These are phyloP conservation scores for Anisogramma anomala DNA, from an alignment of 2,329 filamentous ascomycete genomes.

Conservation along the genomic window DNA sequence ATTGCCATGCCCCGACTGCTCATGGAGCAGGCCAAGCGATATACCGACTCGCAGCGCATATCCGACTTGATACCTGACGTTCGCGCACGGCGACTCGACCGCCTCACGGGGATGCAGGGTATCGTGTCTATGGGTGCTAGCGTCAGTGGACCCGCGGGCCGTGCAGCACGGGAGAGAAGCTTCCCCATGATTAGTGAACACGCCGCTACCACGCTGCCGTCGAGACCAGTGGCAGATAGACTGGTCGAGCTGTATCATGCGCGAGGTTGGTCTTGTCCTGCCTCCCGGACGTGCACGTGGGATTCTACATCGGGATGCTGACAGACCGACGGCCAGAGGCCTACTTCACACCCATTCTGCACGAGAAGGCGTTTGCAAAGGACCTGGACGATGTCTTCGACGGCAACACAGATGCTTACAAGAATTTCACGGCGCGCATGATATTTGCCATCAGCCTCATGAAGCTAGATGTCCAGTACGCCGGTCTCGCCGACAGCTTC, in stretches of 20 bases:
- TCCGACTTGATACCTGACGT: slow-evolving; percentile 78
- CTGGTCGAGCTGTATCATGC: slow-evolving; percentile 77
- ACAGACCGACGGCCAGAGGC: slow-evolving; percentile 48
- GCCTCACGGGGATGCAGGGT: slow-evolving; percentile 53
- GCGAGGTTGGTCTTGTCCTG: slow-evolving; percentile 47
- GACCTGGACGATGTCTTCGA: slow-evolving; percentile 74
- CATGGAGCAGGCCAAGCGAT: slow-evolving; percentile 93
- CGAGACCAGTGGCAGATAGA: slow-evolving; percentile 59
- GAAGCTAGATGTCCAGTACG: slow-evolving; percentile 78
- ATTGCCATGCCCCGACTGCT: slow-evolving; percentile 90
- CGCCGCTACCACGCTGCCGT: slow-evolving; percentile 65
- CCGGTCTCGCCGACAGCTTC: slow-evolving; percentile 89
- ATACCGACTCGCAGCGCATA: slow-evolving; percentile 81
- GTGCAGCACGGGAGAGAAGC: slow-evolving; percentile 61
- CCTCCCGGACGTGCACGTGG: too few species aligned
- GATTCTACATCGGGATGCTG: too few species aligned
- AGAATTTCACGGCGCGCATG: slow-evolving; percentile 82
- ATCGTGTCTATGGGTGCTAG: slow-evolving; percentile 40
- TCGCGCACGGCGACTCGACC: slow-evolving; percentile 43
- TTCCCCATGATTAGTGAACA: slow-evolving; percentile 84
- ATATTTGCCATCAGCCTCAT: slow-evolving; percentile 92
- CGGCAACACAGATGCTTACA: slow-evolving; percentile 64
- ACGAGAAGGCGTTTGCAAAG: slow-evolving; percentile 65
- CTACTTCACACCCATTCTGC: slow-evolving; percentile 74
- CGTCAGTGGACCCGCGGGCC: slow-evolving; percentile 34